phyloP scores from a whole-genome alignment of 768 basidiomycete genomes.

The Tubosaeta sp. region DNA sequence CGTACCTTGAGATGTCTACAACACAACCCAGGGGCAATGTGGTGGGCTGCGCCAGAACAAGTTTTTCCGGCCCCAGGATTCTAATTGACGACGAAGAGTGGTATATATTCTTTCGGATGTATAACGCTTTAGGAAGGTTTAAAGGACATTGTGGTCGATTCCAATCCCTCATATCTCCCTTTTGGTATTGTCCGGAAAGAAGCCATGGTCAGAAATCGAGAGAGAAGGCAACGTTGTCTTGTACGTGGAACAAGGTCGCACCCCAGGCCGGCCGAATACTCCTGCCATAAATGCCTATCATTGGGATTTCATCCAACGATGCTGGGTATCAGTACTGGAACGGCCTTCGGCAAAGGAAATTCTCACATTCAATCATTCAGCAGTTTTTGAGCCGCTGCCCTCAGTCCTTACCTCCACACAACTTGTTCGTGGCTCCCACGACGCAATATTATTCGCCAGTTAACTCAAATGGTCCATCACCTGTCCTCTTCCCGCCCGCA shows the following conservation, averaged over 20 bases:
- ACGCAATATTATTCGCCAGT: too few species aligned
- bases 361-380: neutral
- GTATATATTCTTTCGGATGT: neutral
- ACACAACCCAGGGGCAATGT: neutral
- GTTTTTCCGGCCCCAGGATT: neutral
- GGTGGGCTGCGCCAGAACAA: neutral
- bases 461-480: too few species aligned
- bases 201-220: neutral
- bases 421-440: too few species aligned
- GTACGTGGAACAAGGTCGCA: neutral
- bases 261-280: neutral
- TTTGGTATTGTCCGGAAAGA: neutral
- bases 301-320: neutral
- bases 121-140: neutral
- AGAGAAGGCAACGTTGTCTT: neutral
- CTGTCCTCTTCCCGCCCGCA: too few species aligned
- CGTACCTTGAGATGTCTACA: neutral
- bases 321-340: neutral
- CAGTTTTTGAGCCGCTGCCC: neutral
- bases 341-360: neutral
- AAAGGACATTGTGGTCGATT: rapidly evolving
- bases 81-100: neutral
- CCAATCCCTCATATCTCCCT: neutral
- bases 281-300: neutral
- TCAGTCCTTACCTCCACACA: neutral